Evolutionary conservation across 140 eudicot genomes (phyloP).

Genomic region (Ambrosia hybrid): DNA sequence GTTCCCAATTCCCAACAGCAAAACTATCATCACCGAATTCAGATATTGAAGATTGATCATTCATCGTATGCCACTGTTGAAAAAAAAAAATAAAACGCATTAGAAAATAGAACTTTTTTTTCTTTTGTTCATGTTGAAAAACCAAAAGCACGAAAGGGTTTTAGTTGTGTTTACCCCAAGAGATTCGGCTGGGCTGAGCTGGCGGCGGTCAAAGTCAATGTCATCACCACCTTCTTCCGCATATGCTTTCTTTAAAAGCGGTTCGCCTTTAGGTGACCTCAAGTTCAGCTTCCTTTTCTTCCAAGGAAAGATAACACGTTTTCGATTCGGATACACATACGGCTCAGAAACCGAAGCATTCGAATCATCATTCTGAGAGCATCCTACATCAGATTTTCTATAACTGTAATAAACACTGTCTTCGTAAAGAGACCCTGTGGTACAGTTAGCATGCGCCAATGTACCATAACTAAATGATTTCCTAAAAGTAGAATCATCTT

Average conservation of each 20-base stretch:
- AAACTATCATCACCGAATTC: slow-evolving; percentile 93
- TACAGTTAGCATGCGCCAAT: slow-evolving; percentile 75
- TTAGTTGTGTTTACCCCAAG: slow-evolving; percentile 43
- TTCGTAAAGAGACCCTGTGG: slow-evolving; percentile 63
- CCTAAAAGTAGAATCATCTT: slow-evolving; percentile 45
- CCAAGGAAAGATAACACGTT: slow-evolving; percentile 89
- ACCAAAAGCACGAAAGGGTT: neutral
- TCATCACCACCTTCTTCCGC: slow-evolving; percentile 99
- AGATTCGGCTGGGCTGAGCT: slow-evolving; percentile 76
- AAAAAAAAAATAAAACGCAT: slow-evolving; percentile 1
- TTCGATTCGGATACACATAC: slow-evolving; percentile 45
- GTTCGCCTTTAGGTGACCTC: slow-evolving; percentile 93
- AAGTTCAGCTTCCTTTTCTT: slow-evolving; percentile 81
- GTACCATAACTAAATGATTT: slow-evolving; percentile 86
- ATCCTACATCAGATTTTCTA: slow-evolving; percentile 72
- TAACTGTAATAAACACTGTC: slow-evolving; percentile 80
- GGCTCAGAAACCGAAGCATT: slow-evolving; percentile 45
- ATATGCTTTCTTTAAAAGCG: slow-evolving; percentile 74
- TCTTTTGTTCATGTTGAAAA: neutral
- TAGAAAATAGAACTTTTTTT: neutral
- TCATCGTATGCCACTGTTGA: slow-evolving; percentile 65
- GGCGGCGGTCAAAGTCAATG: slow-evolving; percentile 97
- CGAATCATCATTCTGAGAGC: slow-evolving; percentile 57
- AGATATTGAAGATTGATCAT: slow-evolving; percentile 53
- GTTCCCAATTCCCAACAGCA: slow-evolving; percentile 91